Evolutionary conservation across 2,329 filamentous ascomycete genomes (phyloP).

Genomic region (Knufia fluminis): DNA sequence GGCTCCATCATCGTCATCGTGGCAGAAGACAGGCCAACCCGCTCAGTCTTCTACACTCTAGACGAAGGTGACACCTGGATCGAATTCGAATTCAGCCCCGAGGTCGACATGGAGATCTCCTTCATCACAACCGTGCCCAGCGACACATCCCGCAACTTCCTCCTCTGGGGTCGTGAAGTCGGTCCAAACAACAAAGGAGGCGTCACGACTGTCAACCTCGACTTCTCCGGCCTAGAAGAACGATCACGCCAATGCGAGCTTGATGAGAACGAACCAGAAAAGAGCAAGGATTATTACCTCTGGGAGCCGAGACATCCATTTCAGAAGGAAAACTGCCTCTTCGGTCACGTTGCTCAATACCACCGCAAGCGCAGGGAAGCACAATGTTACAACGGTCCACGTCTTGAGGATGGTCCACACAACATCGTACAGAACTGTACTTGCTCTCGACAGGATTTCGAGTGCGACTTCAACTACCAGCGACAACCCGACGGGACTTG

Average conservation of each 20-base stretch:
- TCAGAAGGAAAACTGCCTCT: slow-evolving; percentile 71
- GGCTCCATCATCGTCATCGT: slow-evolving; percentile 88
- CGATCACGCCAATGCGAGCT: slow-evolving; percentile 55
- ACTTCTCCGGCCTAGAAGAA: slow-evolving; percentile 75
- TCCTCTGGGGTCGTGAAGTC: slow-evolving; percentile 68
- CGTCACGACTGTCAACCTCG: slow-evolving; percentile 69
- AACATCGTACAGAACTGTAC: slow-evolving; percentile 66
- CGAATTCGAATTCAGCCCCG: slow-evolving; percentile 60
- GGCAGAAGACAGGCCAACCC: slow-evolving; percentile 58
- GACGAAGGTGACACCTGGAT: slow-evolving; percentile 76
- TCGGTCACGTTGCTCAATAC: slow-evolving; percentile 83
- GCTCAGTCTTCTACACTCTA: slow-evolving; percentile 62
- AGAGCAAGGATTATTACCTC: slow-evolving; percentile 60
- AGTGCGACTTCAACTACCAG: slow-evolving; percentile 96
- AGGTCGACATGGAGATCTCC: slow-evolving; percentile 60
- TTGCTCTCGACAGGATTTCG: slow-evolving; percentile 77
- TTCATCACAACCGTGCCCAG: slow-evolving; percentile 84
- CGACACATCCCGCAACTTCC: slow-evolving; percentile 81
- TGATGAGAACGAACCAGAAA: slow-evolving; percentile 50
- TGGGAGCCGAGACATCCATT: slow-evolving; percentile 83
- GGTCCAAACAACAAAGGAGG: slow-evolving; percentile 35
- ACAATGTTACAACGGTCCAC: slow-evolving; percentile 72
- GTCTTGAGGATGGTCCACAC: slow-evolving; percentile 47
- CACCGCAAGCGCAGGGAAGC: slow-evolving; percentile 75
- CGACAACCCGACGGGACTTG: slow-evolving; percentile 69